Evolutionary conservation across 2,329 filamentous ascomycete genomes (phyloP).

Genomic region (Fusarium burgessii): DNA sequence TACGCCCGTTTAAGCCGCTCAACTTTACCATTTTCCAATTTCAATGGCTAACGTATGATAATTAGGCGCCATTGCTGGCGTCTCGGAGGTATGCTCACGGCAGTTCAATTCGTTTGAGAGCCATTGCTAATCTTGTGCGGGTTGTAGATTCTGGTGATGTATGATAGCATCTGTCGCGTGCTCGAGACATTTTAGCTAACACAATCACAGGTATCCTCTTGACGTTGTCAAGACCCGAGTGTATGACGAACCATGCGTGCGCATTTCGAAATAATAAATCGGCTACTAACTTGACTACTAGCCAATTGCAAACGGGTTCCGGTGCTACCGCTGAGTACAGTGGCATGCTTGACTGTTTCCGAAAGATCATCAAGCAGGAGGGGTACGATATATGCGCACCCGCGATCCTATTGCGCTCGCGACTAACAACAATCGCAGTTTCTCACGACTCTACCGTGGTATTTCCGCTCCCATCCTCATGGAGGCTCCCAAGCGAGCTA

Average conservation of each 20-base stretch:
- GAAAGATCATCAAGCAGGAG: slow-evolving; percentile 96
- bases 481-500: slow-evolving; percentile 93
- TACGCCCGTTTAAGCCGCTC: slow-evolving; percentile 55
- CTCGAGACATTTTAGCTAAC: slow-evolving; percentile 34
- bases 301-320: slow-evolving; percentile 86
- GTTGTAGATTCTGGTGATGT: slow-evolving; percentile 87
- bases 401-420: slow-evolving; percentile 9
- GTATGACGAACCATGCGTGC: slow-evolving; percentile 65
- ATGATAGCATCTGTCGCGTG: slow-evolving; percentile 51
- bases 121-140: slow-evolving; percentile 30
- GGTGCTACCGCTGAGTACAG: slow-evolving; percentile 87
- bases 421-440: slow-evolving; percentile 61
- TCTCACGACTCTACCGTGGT: slow-evolving; percentile 92
- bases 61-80: slow-evolving; percentile 90
- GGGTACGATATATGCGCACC: slow-evolving; percentile 69
- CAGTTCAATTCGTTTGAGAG: slow-evolving; percentile 34
- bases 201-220: slow-evolving; percentile 85
- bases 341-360: slow-evolving; percentile 98
- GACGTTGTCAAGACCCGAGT: slow-evolving; percentile 99
- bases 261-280: slow-evolving; percentile 2
- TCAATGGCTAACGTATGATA: slow-evolving; percentile 39
- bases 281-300: slow-evolving; percentile 55
- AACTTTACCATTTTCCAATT: not conserved
- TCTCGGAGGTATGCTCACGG: slow-evolving; percentile 82
- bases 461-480: slow-evolving; percentile 97